These are phyloP conservation scores for Guadua angustifolia DNA, from an alignment of 176 grass and related monocot species.

Conservation along the genomic window DNA sequence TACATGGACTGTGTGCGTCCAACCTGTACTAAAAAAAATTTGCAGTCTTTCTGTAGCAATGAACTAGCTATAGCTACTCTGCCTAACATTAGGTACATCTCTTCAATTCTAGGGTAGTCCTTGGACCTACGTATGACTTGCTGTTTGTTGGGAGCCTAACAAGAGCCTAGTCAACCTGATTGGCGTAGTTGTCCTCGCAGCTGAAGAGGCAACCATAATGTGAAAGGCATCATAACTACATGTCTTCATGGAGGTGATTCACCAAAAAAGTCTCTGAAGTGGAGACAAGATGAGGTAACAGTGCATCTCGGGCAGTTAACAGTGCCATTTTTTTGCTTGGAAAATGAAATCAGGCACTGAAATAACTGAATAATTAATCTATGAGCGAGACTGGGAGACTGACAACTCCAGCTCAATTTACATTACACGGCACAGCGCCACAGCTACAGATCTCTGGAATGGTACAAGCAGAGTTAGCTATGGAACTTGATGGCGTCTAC, in stretches of 20 bases:
- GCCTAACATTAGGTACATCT: neutral
- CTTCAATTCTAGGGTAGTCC: neutral
- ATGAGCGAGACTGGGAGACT: neutral
- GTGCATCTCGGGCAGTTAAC: neutral
- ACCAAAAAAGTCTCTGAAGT: neutral
- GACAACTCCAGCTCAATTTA: neutral
- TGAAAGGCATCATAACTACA: neutral
- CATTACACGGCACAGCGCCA: neutral
- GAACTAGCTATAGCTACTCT: conserved; percentile 4
- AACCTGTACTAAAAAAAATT: too few relatives aligned
- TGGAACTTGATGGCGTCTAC: neutral
- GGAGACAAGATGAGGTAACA: neutral
- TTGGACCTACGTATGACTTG: conserved; percentile 15
- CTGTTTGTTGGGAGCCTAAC: neutral
- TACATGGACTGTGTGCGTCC: too few relatives aligned
- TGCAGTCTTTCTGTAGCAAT: neutral
- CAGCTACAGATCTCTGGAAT: neutral
- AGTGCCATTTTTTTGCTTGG: neutral
- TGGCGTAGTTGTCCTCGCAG: neutral
- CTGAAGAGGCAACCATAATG: neutral
- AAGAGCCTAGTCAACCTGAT: neutral
- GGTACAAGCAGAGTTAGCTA: neutral
- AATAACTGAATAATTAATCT: neutral
- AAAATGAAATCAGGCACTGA: neutral
- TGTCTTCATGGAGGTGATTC: neutral